Evolutionary conservation across 2,329 filamentous ascomycete species (phyloP), one percentile per base, ranked within the genome.

Genomic region (Diaporthe sp.): DNA sequence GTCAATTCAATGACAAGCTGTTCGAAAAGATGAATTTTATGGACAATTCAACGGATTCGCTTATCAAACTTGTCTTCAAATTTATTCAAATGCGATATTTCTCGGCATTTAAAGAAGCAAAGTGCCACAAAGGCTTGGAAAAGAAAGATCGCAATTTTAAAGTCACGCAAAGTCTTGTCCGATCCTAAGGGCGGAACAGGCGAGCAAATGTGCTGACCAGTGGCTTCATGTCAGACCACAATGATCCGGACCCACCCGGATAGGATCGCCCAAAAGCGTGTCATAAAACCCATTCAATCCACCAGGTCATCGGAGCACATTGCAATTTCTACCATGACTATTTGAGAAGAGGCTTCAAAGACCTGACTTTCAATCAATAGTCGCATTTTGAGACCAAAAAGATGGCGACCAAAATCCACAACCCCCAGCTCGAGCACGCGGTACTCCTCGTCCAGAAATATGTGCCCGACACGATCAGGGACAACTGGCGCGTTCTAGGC

Each of bases 401-500:
- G 12, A 73, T 73, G 71, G 58, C 58, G 39, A 57, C 71, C 25
- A 44, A 53, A 22, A 31, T 65, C 3, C 58, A 37, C 15, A 74
- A 71, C 49, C 55, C 70, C 8, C 63, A 76, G 44, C 55, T 76
- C 10, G 75, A 76, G 31, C 71, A 60, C 31, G 71, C 71, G 8
- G 12, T 70, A 31, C 61, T 67, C 25, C 75, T 76, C 6, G 9
- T 71, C 71, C 55, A 65, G 8, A 57, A 28, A 25, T 76, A 76
- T 28, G 71, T 74, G 31, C 75, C 71, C 4, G 75, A 76, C 25
- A 37, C 71, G 2, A 20, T 76, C 10, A 53, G 49, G 28, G 75
- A 76, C 13, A 76, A 76, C 20, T 76, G 75, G 75, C 71, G 75
- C 20, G 34, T 76, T 3, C 42, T 74, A 4, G 75, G 75, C 3